These are phyloP conservation scores for Amphicarpaea edgeworthii DNA, from an alignment of 306 rosid genomes.

Conservation along the genomic window DNA sequence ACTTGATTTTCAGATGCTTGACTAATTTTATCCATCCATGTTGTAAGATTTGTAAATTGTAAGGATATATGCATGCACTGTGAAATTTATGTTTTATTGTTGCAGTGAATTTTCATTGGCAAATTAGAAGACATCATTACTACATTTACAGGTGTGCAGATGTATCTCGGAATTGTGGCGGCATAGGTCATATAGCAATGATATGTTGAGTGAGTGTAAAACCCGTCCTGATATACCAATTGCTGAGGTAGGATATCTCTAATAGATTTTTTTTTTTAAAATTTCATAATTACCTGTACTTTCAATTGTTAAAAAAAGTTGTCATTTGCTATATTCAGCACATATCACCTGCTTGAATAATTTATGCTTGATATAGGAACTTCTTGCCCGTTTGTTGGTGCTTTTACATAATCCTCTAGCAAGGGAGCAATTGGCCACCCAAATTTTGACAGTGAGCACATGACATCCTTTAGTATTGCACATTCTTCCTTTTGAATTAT, in stretches of 20 bases:
- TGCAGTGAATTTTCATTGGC: constrained; percentile 8
- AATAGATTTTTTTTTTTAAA: neutral
- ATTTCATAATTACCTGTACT: constrained; percentile 17
- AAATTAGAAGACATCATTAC: constrained; percentile 37
- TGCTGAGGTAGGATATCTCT: constrained; percentile 67
- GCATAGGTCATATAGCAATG: constrained; percentile 68
- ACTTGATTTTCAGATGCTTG: constrained; percentile 28
- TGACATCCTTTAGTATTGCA: constrained; percentile 25
- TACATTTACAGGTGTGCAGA: constrained; percentile 84
- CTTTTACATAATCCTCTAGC: constrained; percentile 96
- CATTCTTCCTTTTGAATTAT: neutral
- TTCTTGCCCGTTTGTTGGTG: constrained; percentile 90
- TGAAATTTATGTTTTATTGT: constrained; percentile 15
- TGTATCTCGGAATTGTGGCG: constrained; percentile 94
- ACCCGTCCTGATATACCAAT: constrained; percentile 77
- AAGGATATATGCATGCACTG: constrained; percentile 18
- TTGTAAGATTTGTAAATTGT: constrained; percentile 16
- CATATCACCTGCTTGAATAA: constrained; percentile 40
- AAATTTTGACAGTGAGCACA: constrained; percentile 79
- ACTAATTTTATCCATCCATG: constrained; percentile 33
- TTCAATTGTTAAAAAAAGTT: neutral
- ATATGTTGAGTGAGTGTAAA: constrained; percentile 81
- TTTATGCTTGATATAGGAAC: constrained; percentile 66
- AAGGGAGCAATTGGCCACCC: constrained; percentile 89
- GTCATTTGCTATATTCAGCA: constrained; percentile 36